Evolutionary conservation across 2,329 filamentous ascomycete species (phyloP).

Genomic region (Leptographium galeiforme): DNA sequence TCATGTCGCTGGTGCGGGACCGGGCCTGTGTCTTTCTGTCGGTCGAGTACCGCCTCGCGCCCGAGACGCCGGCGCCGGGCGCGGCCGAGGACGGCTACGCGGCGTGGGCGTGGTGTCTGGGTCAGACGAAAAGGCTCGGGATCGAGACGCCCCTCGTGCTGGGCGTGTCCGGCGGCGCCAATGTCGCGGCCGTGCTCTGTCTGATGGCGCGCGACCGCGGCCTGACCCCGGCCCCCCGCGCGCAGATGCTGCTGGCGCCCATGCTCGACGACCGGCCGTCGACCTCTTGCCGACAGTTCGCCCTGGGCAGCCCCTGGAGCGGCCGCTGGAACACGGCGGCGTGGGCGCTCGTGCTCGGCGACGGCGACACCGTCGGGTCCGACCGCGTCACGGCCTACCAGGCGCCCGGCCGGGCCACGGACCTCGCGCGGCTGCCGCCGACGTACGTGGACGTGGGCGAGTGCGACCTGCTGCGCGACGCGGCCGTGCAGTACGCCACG

Average conservation of each 20-base stretch:
- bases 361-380: not conserved
- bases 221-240: not conserved
- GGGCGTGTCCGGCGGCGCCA: not conserved
- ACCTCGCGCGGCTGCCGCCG: not conserved
- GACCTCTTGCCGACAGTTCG: not conserved
- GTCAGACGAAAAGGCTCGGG: not conserved
- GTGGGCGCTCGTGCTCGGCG: not conserved
- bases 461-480: constrained; percentile 1
- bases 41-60: constrained; percentile 1
- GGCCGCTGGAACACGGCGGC: not conserved
- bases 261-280: not conserved
- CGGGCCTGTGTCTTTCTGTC: not conserved
- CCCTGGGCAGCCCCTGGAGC: not conserved
- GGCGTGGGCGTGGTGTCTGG: not conserved
- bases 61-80: not conserved
- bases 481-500: not conserved
- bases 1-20: not conserved
- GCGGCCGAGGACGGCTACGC: not conserved
- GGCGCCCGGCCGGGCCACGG: not conserved
- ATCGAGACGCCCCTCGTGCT: not conserved
- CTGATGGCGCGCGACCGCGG: not conserved
- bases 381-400: not conserved
- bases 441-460: constrained; percentile 2
- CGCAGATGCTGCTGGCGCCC: not conserved
- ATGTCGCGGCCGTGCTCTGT: not conserved